Base-by-base conservation (phyloP, 495 filamentous ascomycete genomes). In the Tuber melanosporum region DNA sequence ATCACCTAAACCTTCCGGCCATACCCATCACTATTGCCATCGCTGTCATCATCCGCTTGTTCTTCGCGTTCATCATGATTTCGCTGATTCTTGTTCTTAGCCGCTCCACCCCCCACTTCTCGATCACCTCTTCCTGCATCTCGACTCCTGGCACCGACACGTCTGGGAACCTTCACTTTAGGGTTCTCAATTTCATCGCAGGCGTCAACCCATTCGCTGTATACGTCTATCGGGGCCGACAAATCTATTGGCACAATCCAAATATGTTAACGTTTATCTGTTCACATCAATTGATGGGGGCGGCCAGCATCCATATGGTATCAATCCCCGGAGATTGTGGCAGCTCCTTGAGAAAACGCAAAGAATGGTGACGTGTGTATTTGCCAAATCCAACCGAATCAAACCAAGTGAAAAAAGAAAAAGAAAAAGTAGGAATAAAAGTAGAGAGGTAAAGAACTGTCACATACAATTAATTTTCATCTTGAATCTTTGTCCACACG, bases 381-480 rank as follows among this genome's bases (percentile, higher is more conserved):
- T 32, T 32, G 0, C 32, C 32, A 32, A 32, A 32, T 1, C 32
- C 0, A 32, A 32, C 32, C 32, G 32, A 32, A 32, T 32, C 32
- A 32, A 32, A 32, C 32, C 32, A 32, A 32, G 32, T 32, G 32
- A 32, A 32, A 32, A 32, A 32, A 0, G 32, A 32, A 32, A 32
- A 32, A 0, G 32, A 32, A 32, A 32, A 32, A 32, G 1, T 32
- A 32, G 32, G 32, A 32, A 32, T 32, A 32, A 32, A 32, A 1
- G 32, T 32, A 32, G 12, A 66, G 45, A 41, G 22, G 71, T 32
- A 52, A 14, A 47, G 43, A 42, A 39, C 62, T 74, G 73, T 19
- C 26, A 83, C 92, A 82, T 84, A 97, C 95, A 96, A 84, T 97
- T 97, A 83, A 98, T 94, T 47, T 89, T 89, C 70, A 92, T 94